These are phyloP conservation scores for Fusarium sp. DNA, from an alignment of 2,329 filamentous ascomycete genomes.

Conservation along the genomic window DNA sequence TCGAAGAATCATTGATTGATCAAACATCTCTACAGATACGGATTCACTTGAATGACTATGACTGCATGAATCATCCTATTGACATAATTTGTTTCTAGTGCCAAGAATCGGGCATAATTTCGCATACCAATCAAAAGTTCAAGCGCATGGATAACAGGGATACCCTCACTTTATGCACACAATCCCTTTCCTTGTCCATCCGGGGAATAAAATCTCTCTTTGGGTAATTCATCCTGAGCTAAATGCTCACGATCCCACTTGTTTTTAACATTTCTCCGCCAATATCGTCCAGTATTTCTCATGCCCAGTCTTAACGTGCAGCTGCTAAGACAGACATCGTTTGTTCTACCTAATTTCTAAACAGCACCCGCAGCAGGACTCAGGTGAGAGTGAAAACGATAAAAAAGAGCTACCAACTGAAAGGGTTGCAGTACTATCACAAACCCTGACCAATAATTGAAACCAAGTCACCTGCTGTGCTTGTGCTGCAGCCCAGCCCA, in stretches of 20 bases:
- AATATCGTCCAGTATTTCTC: not conserved
- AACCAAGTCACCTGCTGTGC: constrained; percentile 28
- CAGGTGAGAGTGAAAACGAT: constrained; percentile 16
- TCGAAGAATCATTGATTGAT: not conserved
- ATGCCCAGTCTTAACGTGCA: constrained; percentile 4
- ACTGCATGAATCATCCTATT: not conserved
- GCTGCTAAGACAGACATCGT: not conserved
- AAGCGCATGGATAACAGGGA: constrained; percentile 17
- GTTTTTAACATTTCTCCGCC: constrained; percentile 21
- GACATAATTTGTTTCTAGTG: constrained; percentile 13
- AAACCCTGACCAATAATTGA: constrained; percentile 26
- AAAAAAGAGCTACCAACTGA: constrained; percentile 23
- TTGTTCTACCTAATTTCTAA: constrained; percentile 2
- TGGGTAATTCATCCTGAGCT: constrained; percentile 13
- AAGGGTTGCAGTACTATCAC: constrained; percentile 34
- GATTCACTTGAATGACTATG: not conserved
- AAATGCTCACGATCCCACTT: constrained; percentile 3
- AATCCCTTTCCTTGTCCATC: not conserved
- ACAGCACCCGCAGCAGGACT: not conserved
- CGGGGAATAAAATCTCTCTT: constrained; percentile 15
- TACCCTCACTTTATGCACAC: constrained; percentile 26
- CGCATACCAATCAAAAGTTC: constrained; percentile 14
- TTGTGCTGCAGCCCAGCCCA: constrained; percentile 19
- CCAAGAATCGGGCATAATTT: constrained; percentile 16
- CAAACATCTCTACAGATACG: too few species aligned